A percentile compares a stretch with the other conserved stretches of the same genome.
Evolutionary conservation across 257 asterid genomes (phyloP).

Genomic region (Solanum corneliomulleri): DNA sequence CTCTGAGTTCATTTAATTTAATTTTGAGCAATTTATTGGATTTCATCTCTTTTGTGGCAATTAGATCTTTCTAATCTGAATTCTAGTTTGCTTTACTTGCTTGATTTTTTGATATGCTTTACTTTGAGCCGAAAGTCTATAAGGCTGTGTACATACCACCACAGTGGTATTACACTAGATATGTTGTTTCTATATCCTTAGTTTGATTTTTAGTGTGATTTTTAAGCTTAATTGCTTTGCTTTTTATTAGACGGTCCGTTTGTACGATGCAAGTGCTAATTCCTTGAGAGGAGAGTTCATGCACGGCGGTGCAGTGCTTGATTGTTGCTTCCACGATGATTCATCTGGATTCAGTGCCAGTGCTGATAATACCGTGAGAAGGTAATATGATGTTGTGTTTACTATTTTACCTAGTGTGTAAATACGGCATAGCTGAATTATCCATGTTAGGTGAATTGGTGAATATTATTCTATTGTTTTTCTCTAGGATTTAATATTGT

Average conservation of each 20-base stretch:
- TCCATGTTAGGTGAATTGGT: neutral
- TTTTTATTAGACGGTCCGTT: slow-evolving; percentile 40
- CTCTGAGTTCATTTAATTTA: neutral
- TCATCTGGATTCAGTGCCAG: slow-evolving; percentile 84
- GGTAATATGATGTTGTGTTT: slow-evolving; percentile 19
- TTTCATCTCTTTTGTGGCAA: neutral
- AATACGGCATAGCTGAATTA: neutral
- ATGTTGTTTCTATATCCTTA: neutral
- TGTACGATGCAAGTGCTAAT: slow-evolving; percentile 93
- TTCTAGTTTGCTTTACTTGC: neutral
- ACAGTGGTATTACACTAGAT: neutral
- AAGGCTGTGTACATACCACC: neutral
- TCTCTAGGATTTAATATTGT: neutral
- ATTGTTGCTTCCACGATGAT: slow-evolving; percentile 91
- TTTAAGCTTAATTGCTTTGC: neutral
- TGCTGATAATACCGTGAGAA: slow-evolving; percentile 71
- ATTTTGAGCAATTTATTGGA: neutral
- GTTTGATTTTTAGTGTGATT: neutral
- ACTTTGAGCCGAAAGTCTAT: neutral
- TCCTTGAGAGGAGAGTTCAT: slow-evolving; percentile 64
- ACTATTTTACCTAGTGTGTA: neutral
- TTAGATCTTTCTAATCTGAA: neutral
- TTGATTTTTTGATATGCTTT: neutral
- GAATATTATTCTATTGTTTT: neutral
- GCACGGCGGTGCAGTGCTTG: slow-evolving; percentile 81